Evolutionary conservation across 495 filamentous ascomycete species (phyloP).

Genomic region (Aspergillus kassunensis): DNA sequence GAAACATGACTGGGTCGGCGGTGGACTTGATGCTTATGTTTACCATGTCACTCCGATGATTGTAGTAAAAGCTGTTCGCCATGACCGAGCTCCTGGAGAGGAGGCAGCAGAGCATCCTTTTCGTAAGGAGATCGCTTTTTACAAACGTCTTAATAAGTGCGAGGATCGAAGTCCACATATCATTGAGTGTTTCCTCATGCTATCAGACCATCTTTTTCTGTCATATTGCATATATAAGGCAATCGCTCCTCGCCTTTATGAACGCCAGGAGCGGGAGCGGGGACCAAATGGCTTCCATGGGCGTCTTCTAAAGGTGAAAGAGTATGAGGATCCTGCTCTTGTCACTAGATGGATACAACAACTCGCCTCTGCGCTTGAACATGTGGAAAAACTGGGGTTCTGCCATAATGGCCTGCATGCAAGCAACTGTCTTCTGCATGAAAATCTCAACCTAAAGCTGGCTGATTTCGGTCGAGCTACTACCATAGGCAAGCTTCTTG

Average conservation of each 20-base stretch:
- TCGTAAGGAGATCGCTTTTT: conserved; percentile 21
- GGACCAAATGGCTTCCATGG: conserved; percentile 17
- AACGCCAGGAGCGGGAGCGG: conserved; percentile 23
- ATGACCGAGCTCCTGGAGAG: conserved; percentile 16
- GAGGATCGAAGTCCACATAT: conserved; percentile 19
- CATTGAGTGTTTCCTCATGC: conserved; percentile 23
- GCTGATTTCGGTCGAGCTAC: conserved; percentile 22
- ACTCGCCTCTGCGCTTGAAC: conserved; percentile 19
- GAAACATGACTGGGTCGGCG: conserved; percentile 18
- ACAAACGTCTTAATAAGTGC: conserved; percentile 16
- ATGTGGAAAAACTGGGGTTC: conserved; percentile 20
- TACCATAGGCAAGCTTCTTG: conserved; percentile 22
- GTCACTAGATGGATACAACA: conserved; percentile 22
- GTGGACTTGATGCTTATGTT: conserved; percentile 21
- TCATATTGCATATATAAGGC: conserved; percentile 22
- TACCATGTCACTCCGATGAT: conserved; percentile 23
- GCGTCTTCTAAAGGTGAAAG: conserved; percentile 17
- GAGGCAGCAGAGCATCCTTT: conserved; percentile 14
- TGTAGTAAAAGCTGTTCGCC: conserved; percentile 24
- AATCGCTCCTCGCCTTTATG: conserved; percentile 18
- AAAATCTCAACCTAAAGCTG: conserved; percentile 22
- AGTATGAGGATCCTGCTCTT: conserved; percentile 21
- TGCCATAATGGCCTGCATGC: conserved; percentile 22
- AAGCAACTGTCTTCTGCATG: conserved; percentile 21
- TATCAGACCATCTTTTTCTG: conserved; percentile 21